Conservation (phyloP, 1,284 basidiomycete genomes). For the Taiwanofungus camphoratus region DNA sequence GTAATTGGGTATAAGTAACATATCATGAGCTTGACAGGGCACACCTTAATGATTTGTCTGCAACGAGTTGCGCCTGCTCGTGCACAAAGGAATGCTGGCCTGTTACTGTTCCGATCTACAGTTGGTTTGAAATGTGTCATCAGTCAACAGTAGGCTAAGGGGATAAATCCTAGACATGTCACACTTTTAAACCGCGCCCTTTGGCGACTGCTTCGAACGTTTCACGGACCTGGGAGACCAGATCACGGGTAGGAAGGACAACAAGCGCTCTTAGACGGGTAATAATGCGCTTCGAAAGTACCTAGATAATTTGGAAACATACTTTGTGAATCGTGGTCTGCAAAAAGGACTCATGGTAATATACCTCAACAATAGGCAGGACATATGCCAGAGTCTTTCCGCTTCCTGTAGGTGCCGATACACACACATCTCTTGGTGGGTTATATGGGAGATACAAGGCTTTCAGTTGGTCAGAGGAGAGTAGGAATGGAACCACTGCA, state of each 20-base stretch:
- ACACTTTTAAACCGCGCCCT: slow-evolving; percentile 82
- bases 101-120: slow-evolving; percentile 76
- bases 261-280: slow-evolving; percentile 88
- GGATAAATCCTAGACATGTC: background rate
- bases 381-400: slow-evolving; percentile 96
- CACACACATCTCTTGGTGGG: slow-evolving; percentile 80
- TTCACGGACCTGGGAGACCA: slow-evolving; percentile 91
- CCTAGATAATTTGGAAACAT: slow-evolving; percentile 36
- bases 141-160: background rate
- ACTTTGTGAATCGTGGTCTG: background rate
- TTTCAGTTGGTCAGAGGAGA: slow-evolving; percentile 36
- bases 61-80: slow-evolving; percentile 71
- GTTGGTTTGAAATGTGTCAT: background rate
- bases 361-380: slow-evolving; percentile 85
- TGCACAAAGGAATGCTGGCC: slow-evolving; percentile 83
- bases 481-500: slow-evolving; percentile 72
- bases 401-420: slow-evolving; percentile 97
- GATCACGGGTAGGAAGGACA: slow-evolving; percentile 90
- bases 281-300: slow-evolving; percentile 67
- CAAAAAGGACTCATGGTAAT: slow-evolving; percentile 12
- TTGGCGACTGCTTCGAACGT: slow-evolving; percentile 84
- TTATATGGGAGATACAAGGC: slow-evolving; percentile 69
- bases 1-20: background rate
- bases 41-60: slow-evolving; percentile 45
- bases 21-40: slow-evolving; percentile 12